phyloP scores from a whole-genome alignment of 2,329 filamentous ascomycete genomes.

The Stagonosporopsis tanaceti region DNA sequence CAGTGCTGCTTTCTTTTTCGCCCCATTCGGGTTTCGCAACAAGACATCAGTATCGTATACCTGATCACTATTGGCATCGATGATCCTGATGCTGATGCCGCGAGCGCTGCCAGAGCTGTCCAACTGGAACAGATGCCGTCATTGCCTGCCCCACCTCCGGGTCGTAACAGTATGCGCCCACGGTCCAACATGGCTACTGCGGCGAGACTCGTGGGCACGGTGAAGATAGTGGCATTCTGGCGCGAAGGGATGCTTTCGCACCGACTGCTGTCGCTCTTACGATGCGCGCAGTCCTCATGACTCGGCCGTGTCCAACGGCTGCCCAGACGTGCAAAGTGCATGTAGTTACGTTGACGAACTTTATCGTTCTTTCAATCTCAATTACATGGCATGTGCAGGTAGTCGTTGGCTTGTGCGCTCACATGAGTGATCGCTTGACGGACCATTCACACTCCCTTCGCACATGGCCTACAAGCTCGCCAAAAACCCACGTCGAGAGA shows the following conservation, averaged over 20 bases:
- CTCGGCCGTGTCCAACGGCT: background rate
- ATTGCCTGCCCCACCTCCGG: background rate
- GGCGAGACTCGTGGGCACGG: constrained; percentile 2
- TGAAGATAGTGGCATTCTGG: background rate
- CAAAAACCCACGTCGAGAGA: background rate
- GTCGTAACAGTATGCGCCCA: background rate
- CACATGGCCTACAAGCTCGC: background rate
- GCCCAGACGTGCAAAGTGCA: background rate
- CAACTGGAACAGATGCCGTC: background rate
- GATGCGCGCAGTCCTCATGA: background rate
- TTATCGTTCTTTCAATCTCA: background rate
- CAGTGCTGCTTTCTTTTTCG: background rate
- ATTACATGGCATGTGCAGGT: background rate
- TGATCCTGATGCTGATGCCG: background rate
- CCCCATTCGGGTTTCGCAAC: background rate
- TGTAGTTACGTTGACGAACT: background rate
- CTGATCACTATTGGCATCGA: background rate
- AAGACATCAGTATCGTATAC: background rate
- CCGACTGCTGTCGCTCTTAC: background rate
- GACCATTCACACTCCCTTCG: background rate
- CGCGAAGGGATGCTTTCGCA: constrained; percentile 1
- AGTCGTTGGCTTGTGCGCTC: background rate
- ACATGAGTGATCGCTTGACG: background rate
- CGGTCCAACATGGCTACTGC: background rate
- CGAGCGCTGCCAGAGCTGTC: background rate